Conservation (phyloP, 441 rosid species). For the Bocquillonia castaneifolia region DNA sequence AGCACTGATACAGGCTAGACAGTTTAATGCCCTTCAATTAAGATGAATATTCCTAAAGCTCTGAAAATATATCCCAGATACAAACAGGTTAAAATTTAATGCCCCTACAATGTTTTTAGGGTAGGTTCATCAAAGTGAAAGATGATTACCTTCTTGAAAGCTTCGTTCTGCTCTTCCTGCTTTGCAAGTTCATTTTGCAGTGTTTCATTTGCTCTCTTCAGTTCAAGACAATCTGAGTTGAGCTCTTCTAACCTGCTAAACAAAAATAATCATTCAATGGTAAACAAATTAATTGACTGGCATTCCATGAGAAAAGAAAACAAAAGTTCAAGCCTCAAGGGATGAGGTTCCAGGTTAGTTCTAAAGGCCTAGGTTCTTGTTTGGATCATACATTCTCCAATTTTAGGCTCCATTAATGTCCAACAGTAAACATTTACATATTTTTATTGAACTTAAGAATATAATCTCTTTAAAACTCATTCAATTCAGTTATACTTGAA, state of each 20-base stretch:
- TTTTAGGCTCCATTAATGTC: too few relatives aligned
- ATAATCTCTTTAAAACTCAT: too few relatives aligned
- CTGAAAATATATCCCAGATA: neutral
- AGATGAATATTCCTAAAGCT: neutral
- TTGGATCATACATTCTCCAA: too few relatives aligned
- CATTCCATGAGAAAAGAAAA: neutral
- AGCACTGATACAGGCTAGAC: neutral
- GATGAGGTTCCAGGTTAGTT: neutral
- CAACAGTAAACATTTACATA: too few relatives aligned
- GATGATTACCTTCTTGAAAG: conserved; percentile 51
- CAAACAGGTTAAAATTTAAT: neutral
- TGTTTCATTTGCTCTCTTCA: conserved; percentile 50
- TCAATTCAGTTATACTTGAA: too few relatives aligned
- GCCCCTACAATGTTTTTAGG: neutral
- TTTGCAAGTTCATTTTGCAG: conserved; percentile 55
- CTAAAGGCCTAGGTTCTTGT: too few relatives aligned
- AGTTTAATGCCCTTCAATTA: neutral
- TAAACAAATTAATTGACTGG: neutral
- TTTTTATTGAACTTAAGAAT: too few relatives aligned
- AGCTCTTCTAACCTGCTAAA: conserved; percentile 70
- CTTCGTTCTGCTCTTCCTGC: conserved; percentile 52
- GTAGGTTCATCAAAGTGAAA: conserved; percentile 17
- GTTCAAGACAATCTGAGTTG: conserved; percentile 53
- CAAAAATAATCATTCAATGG: neutral
- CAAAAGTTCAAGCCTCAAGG: neutral